These are phyloP conservation scores for Trametes versicolor DNA, from an alignment of 1,284 basidiomycete species.

Conservation along the genomic window DNA sequence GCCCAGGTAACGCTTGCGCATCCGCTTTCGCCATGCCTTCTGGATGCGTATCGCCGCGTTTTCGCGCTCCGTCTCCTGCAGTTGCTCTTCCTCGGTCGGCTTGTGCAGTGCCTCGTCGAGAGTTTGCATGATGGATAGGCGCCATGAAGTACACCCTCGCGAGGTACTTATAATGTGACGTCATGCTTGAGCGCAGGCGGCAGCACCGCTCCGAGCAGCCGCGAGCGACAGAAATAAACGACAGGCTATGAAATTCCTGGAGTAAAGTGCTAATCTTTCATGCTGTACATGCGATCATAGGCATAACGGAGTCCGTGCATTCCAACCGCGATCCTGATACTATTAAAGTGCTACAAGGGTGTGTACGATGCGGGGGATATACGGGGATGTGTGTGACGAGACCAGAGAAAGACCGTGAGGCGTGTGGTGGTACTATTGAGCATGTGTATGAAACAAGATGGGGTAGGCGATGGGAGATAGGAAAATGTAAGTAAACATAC, in stretches of 20 bases:
- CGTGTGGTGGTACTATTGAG: slow-evolving; percentile 35
- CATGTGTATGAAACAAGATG: slow-evolving; percentile 32
- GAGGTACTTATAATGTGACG: slow-evolving; percentile 20
- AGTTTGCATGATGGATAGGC: slow-evolving; percentile 22
- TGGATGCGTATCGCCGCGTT: slow-evolving; percentile 45
- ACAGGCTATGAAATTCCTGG: slow-evolving; percentile 6
- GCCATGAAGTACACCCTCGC: neutral
- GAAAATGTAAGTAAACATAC: slow-evolving; percentile 17
- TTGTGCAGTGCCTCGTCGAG: slow-evolving; percentile 27
- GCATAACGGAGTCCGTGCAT: slow-evolving; percentile 32
- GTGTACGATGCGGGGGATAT: slow-evolving; percentile 37
- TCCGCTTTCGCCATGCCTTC: slow-evolving; percentile 44
- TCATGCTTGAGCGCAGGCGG: slow-evolving; percentile 13
- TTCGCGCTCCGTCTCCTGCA: slow-evolving; percentile 31
- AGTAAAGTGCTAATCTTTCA: slow-evolving; percentile 19
- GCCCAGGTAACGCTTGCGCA: slow-evolving; percentile 42
- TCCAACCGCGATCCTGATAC: slow-evolving; percentile 31
- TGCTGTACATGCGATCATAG: slow-evolving; percentile 22
- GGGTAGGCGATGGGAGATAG: slow-evolving; percentile 17
- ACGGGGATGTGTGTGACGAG: slow-evolving; percentile 32
- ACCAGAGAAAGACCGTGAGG: slow-evolving; percentile 11
- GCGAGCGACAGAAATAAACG: slow-evolving; percentile 4
- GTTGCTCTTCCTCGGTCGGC: slow-evolving; percentile 17
- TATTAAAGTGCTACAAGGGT: slow-evolving; percentile 40
- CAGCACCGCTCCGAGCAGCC: neutral